A percentile compares a stretch with the other conserved stretches of the same genome.
These are phyloP conservation scores for Cercis canadensis DNA, from an alignment of 306 rosid species.

Conservation along the genomic window DNA sequence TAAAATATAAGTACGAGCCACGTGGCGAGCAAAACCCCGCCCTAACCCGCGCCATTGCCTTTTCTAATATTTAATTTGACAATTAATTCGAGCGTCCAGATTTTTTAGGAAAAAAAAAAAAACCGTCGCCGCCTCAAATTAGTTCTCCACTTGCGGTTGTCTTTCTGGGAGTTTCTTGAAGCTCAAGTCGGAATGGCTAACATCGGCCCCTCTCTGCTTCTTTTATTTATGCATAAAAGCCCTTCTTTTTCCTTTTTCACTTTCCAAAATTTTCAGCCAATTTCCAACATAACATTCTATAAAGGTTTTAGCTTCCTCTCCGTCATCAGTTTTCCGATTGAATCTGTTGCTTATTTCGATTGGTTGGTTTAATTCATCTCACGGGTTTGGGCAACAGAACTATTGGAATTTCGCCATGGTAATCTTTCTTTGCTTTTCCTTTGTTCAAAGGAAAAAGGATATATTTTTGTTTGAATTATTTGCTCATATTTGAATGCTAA, in stretches of 20 bases:
- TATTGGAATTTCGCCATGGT: not conserved
- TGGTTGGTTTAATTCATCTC: not conserved
- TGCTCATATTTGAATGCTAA: not conserved
- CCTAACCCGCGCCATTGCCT: too few relatives aligned
- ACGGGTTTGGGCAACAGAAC: not conserved
- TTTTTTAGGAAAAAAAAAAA: too few relatives aligned
- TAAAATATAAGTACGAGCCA: too few relatives aligned
- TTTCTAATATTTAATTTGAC: too few relatives aligned
- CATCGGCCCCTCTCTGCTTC: not conserved
- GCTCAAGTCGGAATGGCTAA: constrained; percentile 16
- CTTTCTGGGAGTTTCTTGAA: constrained; percentile 9
- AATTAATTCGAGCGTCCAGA: too few relatives aligned
- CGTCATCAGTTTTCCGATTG: not conserved
- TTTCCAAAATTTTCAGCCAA: not conserved
- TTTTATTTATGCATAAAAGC: not conserved
- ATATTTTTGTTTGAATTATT: not conserved
- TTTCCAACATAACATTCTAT: not conserved
- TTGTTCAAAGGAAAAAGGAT: not conserved
- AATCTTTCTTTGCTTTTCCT: not conserved
- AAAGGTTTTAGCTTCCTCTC: not conserved
- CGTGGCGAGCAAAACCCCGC: too few relatives aligned
- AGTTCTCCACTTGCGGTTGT: not conserved
- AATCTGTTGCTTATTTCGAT: not conserved
- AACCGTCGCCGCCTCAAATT: constrained; percentile 12
- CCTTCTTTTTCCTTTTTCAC: not conserved